Percentiles rank a stretch among this genome's conserved stretches.
Conservation (phyloP, 257 asterid species). For the Salvia miltiorrhiza region DNA sequence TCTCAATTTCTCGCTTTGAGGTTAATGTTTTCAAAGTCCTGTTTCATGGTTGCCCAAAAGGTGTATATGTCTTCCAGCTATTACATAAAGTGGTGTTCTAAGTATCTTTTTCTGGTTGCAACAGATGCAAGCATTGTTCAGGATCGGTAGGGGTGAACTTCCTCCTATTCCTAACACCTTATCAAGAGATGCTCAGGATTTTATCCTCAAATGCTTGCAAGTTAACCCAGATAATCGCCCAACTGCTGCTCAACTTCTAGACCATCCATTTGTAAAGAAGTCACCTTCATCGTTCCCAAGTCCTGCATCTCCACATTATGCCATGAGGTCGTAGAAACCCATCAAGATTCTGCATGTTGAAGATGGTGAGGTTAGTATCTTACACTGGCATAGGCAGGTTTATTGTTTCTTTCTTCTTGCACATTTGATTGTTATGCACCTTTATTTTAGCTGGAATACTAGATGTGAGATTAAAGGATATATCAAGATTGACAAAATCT, state of each 20-base stretch:
- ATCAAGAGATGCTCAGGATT: slow-evolving; percentile 60
- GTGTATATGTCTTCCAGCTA: not conserved
- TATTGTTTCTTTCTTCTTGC: not conserved
- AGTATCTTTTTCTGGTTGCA: slow-evolving; percentile 10
- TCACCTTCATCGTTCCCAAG: slow-evolving; percentile 32
- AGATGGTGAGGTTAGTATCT: slow-evolving; percentile 27
- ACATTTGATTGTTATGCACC: not conserved
- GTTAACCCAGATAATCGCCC: slow-evolving; percentile 58
- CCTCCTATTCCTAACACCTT: slow-evolving; percentile 54
- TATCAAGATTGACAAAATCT: not conserved
- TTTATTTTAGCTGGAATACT: not conserved
- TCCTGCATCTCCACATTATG: slow-evolving; percentile 45
- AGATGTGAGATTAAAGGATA: not conserved
- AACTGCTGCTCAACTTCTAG: slow-evolving; percentile 54
- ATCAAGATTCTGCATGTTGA: slow-evolving; percentile 17
- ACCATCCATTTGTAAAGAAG: slow-evolving; percentile 57
- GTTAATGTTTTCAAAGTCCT: not conserved
- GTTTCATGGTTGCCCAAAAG: not conserved
- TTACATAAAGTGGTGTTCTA: not conserved
- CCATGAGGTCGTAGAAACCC: slow-evolving; percentile 13
- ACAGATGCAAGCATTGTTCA: slow-evolving; percentile 63
- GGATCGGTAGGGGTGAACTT: slow-evolving; percentile 60
- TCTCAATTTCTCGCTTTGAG: not conserved
- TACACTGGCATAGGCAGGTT: not conserved
- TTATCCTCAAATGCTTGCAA: slow-evolving; percentile 50